Percentiles rank a stretch among this genome's conserved stretches.
These are phyloP conservation scores for Leucocoprinus leucothites DNA, from an alignment of 768 basidiomycete genomes.

Conservation along the genomic window DNA sequence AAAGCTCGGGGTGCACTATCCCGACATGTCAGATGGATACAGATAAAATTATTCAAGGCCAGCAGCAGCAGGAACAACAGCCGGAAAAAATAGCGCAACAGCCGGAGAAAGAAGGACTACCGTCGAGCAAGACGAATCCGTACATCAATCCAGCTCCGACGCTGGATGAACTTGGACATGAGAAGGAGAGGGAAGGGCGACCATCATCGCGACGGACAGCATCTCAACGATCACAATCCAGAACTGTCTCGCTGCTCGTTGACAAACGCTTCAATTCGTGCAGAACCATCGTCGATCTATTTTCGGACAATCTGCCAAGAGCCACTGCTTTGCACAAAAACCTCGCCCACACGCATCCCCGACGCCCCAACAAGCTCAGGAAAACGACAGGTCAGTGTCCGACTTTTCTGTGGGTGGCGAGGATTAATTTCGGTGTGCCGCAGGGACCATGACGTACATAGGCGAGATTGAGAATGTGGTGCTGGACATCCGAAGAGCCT, in stretches of 20 bases:
- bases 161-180: slow-evolving; percentile 24
- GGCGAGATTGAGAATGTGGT: slow-evolving; percentile 9
- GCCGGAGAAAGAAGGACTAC: slow-evolving; percentile 11
- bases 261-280: slow-evolving; percentile 1
- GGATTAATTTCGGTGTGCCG: too few species aligned
- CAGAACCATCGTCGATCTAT: slow-evolving; percentile 8
- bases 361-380: too few species aligned
- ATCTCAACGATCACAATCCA: slow-evolving; percentile 4
- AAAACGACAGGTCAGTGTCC: slow-evolving; percentile 5
- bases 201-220: slow-evolving; percentile 4
- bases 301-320: slow-evolving; percentile 3
- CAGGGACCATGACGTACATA: not conserved
- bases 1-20: too few species aligned
- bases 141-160: slow-evolving; percentile 46
- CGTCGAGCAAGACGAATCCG: slow-evolving; percentile 29
- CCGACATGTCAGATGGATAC: too few species aligned
- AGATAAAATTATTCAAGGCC: too few species aligned
- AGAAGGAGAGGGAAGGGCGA: slow-evolving; percentile 7
- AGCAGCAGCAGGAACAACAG: too few species aligned
- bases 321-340: not conserved
- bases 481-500: slow-evolving; percentile 21
- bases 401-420: too few species aligned
- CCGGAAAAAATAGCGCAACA: too few species aligned
- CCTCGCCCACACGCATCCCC: not conserved
- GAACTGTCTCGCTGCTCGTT: slow-evolving; percentile 7